Conservation (phyloP, 169 alveolate species). For the Plasmodium billcollinsi region DNA sequence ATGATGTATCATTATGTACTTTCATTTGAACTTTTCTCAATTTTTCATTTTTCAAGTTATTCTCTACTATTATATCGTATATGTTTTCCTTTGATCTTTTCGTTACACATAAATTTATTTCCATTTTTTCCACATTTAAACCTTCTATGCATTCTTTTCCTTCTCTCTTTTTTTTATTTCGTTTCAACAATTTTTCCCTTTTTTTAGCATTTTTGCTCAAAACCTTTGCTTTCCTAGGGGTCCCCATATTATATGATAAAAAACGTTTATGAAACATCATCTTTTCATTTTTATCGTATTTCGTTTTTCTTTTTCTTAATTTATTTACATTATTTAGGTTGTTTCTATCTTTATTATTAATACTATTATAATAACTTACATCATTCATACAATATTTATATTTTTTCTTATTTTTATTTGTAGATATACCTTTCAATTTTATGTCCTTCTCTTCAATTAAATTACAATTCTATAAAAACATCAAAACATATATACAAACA, state of each 20-base stretch:
- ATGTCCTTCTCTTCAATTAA: too few species aligned
- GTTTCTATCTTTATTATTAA: too few species aligned
- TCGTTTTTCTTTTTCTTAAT: neutral
- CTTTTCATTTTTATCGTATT: neutral
- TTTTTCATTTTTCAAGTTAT: conserved; percentile 6
- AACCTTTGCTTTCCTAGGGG: neutral
- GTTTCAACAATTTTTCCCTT: neutral
- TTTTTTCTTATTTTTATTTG: too few species aligned
- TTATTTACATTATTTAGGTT: neutral
- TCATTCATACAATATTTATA: too few species aligned
- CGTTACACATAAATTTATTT: neutral
- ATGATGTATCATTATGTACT: conserved; percentile 2
- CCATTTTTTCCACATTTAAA: neutral
- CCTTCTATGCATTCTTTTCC: neutral
- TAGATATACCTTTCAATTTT: too few species aligned
- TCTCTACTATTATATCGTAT: conserved; percentile 7
- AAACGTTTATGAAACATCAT: neutral
- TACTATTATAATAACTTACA: too few species aligned
- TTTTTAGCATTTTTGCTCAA: neutral
- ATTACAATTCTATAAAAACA: too few species aligned
- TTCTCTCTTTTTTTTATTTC: neutral
- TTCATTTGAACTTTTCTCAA: conserved; percentile 3
- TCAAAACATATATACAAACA: too few species aligned
- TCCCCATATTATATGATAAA: too few species aligned
- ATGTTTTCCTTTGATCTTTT: neutral